Evolutionary conservation across 2,329 filamentous ascomycete species (phyloP), one percentile per base, ranked within the genome.

Genomic region (Scytalidium lignicola): DNA sequence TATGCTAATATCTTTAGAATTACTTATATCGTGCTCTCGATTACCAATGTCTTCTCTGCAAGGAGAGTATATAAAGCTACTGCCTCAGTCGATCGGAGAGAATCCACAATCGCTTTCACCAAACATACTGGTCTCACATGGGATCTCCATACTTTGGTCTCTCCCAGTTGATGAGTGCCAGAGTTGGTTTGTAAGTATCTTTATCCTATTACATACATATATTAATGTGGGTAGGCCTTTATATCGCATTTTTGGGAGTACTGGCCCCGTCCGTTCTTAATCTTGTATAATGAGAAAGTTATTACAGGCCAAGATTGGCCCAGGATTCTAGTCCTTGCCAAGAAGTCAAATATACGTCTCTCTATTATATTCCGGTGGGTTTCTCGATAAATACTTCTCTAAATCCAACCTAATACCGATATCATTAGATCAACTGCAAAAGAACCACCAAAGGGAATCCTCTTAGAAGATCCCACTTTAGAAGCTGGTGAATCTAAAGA

Each of bases 131-230:
- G 65, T 74, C 6, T 61, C 60, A 2, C 67, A 66, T 28, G 63
- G 61, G 2, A 59, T 62, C 22, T 61, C 64, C 0, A 58, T 72
- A 2, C 51, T 67, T 15, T 76, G 72, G 71, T 59, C 61, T 2
- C 55, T 75, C 9, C 58, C 64, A 2, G 51, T 67, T 2, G 56
- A 68, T 15, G 65, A 73, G 43, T 75, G 72, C 46, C 57, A 62
- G 21, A 72, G 68, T 0, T 75, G 72, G 72, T 70, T 75, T 67
- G 70, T 74, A 58, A 60, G 70, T 60, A 3, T 59, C 46, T 9
- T 6, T 13, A n/a, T 17, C 10, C 32, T 17, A 18, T 26, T 29
- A 15, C 39, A 37, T 44, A 9, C 12, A 22, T 29, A 10, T 26
- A 41, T 28, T 41, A 29, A 47, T 29, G 15, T 15, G 17, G 10